Conservation (phyloP, 495 filamentous ascomycete species). For the Neurospora tetraspora region DNA sequence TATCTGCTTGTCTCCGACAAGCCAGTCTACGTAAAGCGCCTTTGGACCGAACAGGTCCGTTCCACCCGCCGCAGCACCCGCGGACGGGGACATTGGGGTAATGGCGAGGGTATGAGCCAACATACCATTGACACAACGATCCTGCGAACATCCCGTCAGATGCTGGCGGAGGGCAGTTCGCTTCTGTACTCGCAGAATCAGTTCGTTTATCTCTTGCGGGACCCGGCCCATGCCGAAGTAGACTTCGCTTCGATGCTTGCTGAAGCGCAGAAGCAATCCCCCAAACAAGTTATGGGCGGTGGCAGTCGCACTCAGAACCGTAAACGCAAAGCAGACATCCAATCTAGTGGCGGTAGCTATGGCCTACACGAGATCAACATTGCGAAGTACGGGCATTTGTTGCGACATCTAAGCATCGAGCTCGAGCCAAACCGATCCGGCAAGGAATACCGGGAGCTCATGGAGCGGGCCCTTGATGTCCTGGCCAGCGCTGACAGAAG, state of each 20-base stretch:
- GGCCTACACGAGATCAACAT: constrained; percentile 18
- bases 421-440: constrained; percentile 23
- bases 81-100: neutral
- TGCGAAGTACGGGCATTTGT: constrained; percentile 23
- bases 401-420: constrained; percentile 28
- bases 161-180: constrained; percentile 17
- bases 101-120: neutral
- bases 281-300: neutral
- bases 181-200: constrained; percentile 33
- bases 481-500: neutral
- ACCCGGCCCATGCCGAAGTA: constrained; percentile 8
- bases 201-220: constrained; percentile 30
- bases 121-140: constrained; percentile 19
- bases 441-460: constrained; percentile 11
- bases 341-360: neutral
- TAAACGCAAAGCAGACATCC: neutral
- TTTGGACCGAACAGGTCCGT: constrained; percentile 23
- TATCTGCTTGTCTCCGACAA: constrained; percentile 21
- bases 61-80: constrained; percentile 5
- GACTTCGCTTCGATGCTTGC: neutral
- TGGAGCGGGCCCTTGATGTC: constrained; percentile 12
- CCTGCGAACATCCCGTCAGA: constrained; percentile 18
- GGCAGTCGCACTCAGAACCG: neutral
- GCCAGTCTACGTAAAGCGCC: constrained; percentile 23
- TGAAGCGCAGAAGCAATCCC: neutral